phyloP scores from a whole-genome alignment of 805 yeast species.

The Debaryomyces prosopidis region DNA sequence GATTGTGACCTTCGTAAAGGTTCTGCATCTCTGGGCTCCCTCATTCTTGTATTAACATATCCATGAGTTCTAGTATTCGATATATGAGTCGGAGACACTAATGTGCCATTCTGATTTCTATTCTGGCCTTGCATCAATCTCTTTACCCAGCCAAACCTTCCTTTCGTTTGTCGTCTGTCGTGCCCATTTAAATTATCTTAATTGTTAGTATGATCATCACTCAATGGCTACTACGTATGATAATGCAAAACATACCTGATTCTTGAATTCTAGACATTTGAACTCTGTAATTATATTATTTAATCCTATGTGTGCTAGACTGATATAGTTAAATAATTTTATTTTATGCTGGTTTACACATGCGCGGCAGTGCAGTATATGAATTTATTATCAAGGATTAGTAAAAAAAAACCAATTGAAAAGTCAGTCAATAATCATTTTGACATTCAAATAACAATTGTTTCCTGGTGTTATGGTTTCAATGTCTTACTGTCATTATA shows the following conservation, averaged over 20 bases:
- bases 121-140: slow-evolving; percentile 39
- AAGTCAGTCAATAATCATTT: no score
- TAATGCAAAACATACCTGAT: slow-evolving; percentile 4
- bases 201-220: neutral
- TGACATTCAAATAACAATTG: no score
- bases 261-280: slow-evolving; percentile 5
- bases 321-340: no score
- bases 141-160: slow-evolving; percentile 42
- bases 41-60: no score
- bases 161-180: slow-evolving; percentile 30
- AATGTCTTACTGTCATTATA: no score
- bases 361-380: no score
- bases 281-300: neutral
- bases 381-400: no score
- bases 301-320: no score
- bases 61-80: neutral
- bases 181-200: slow-evolving; percentile 5
- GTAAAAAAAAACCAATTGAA: no score
- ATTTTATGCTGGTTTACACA: no score
- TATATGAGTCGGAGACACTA: neutral
- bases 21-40: no score
- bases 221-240: neutral
- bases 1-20: neutral
- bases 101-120: slow-evolving; percentile 12
- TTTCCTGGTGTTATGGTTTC: no score